Base-by-base conservation (phyloP, 331 rosid genomes). In the Dryas integrifolia region DNA sequence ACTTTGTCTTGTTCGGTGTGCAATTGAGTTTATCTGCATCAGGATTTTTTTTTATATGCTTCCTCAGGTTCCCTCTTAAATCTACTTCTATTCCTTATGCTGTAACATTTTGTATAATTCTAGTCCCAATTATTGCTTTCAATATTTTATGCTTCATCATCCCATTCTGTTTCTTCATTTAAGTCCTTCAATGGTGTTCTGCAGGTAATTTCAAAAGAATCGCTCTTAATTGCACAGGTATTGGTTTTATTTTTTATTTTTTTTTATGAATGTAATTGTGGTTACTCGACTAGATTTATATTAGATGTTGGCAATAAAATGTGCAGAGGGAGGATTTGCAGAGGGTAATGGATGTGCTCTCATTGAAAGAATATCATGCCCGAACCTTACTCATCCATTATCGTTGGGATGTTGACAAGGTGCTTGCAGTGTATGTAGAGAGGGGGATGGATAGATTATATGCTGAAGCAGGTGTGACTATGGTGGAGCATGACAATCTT, bases 201-300 rank as follows among this genome's bases (percentile, higher is more conserved):
- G 63, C 60, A 82, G 86, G 77, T 82, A 15, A 82, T 82, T 30
- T 71, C 86, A 41, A 70, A 61, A 49, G 81, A 79, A 30, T 79
- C 86, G 35, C 81, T 82, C 35, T 53, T 82, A 72, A 78, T 72
- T 71, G 83, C 83, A 11, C 86, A 82, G 86, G 86, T 78, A 71
- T 8, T 26, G 39, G 4, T 0, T 57, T 57, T 6, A 5, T 7
- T 24, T n/a, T 8, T 39, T 13, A 18, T 3, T 48, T 18, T 13
- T 30, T 5, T 49, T 4, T 47, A 3, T 65, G 15, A 46, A 50
- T 14, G 9, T 35, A 13, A 18, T 11, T 41, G 11, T 6, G 58
- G 9, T 65, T 55, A 16, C 15, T 38, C 51, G 26, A 15, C 46
- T 24, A 39, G 38, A 15, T 58, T 72, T 50, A 0, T 67, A 4